Conservation (phyloP, 768 basidiomycete genomes). For the Leccinum ochraceum region DNA sequence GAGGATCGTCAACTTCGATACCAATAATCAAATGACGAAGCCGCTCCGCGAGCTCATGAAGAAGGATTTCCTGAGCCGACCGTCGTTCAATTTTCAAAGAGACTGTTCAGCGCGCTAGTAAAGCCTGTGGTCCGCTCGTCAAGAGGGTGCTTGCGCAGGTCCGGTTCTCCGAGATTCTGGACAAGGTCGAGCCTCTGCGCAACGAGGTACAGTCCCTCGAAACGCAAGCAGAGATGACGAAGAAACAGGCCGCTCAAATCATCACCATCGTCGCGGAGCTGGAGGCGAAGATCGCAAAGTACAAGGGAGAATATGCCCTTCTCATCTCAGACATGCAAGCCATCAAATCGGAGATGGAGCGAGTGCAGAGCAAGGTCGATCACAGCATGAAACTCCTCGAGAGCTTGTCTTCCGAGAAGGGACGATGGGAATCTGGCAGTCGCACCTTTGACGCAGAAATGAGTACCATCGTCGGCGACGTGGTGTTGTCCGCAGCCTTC, state of each 20-base stretch:
- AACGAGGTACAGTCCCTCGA: constrained; percentile 95
- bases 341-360: constrained; percentile 97
- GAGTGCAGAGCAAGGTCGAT: constrained; percentile 95
- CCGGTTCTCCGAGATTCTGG: constrained; percentile 93
- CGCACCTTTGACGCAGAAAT: constrained; percentile 96
- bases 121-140: constrained; percentile 96
- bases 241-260: constrained; percentile 88
- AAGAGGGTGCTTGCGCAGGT: constrained; percentile 99
- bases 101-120: constrained; percentile 90
- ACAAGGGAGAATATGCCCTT: constrained; percentile 97
- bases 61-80: constrained; percentile 86
- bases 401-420: constrained; percentile 92
- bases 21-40: constrained; percentile 86
- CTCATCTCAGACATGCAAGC: constrained; percentile 97
- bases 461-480: constrained; percentile 98
- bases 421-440: constrained; percentile 93
- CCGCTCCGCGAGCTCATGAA: constrained; percentile 88
- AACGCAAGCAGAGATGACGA: constrained; percentile 90
- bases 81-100: constrained; percentile 87
- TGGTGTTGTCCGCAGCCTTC: constrained; percentile 93
- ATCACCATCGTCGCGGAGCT: constrained; percentile 91
- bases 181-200: constrained; percentile 94
- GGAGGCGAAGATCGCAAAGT: constrained; percentile 86
- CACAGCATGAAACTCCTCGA: constrained; percentile 94
- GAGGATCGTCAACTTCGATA: constrained; percentile 95